Conservation (phyloP, 495 filamentous ascomycete genomes). For the Apiosordaria backusii region DNA sequence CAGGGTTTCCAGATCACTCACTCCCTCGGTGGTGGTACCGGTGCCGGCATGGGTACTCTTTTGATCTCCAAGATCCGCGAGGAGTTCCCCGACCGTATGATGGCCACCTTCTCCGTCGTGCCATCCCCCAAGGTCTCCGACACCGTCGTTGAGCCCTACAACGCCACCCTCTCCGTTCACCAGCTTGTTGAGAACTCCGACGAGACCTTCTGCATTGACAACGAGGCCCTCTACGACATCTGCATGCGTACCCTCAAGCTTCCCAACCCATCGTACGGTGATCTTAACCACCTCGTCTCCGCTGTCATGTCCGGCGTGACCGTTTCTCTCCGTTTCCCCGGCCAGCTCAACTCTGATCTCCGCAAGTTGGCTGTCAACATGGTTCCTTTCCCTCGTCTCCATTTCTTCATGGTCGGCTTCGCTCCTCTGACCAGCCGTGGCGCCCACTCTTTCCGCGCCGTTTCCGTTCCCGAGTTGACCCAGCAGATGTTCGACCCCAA, state of each 20-base stretch:
- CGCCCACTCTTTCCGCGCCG: conserved; percentile 90
- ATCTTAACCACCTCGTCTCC: conserved; percentile 98
- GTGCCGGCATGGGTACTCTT: conserved; percentile 99
- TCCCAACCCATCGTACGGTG: conserved; percentile 95
- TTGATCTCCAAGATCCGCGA: conserved; percentile 99
- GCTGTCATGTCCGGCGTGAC: conserved; percentile 99
- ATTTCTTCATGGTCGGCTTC: conserved; percentile 99
- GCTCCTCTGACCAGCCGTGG: conserved; percentile 97
- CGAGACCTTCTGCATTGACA: conserved; percentile 99
- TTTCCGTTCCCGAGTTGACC: conserved; percentile 96
- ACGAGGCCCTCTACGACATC: conserved; percentile 99
- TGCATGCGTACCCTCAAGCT: conserved; percentile 99
- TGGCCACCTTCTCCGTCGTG: conserved; percentile 99
- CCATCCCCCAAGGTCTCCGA: conserved; percentile 99
- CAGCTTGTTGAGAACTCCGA: conserved; percentile 99
- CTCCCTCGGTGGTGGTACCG: conserved; percentile 99
- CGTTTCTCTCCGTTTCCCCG: conserved; percentile 97
- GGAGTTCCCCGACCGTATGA: conserved; percentile 99
- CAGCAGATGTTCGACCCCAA: conserved; percentile 99
- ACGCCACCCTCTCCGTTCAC: conserved; percentile 97
- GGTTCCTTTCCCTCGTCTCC: conserved; percentile 99
- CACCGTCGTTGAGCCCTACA: conserved; percentile 99
- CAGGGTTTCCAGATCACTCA: conserved; percentile 99
- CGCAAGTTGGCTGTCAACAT: conserved; percentile 99
- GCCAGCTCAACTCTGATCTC: conserved; percentile 99